Conservation (phyloP, 2,329 filamentous ascomycete genomes). For the Intubia oerlemansii region DNA sequence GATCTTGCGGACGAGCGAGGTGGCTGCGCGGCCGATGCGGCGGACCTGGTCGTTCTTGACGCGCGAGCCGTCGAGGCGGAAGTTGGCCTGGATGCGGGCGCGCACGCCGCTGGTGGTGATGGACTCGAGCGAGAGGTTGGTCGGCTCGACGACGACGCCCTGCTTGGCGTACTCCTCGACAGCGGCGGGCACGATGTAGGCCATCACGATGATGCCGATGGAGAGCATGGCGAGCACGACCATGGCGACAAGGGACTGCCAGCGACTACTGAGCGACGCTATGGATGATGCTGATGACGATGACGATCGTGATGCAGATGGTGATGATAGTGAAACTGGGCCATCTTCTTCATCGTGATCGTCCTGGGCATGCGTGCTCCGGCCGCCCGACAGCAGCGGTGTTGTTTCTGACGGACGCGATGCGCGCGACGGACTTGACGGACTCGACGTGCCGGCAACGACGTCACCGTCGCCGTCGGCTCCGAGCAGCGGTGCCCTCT, state of each 20-base stretch:
- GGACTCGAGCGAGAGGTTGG: conserved; percentile 64
- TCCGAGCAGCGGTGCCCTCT: conserved; percentile 23
- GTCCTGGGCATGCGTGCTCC: background rate
- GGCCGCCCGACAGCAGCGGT: conserved; percentile 22
- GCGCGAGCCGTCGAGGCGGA: conserved; percentile 56
- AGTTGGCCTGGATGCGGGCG: conserved; percentile 62
- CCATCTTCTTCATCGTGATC: background rate
- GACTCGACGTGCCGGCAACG: too few relatives aligned
- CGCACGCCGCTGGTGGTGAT: conserved; percentile 61
- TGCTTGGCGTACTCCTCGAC: conserved; percentile 74
- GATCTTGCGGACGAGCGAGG: conserved; percentile 58
- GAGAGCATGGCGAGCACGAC: conserved; percentile 38
- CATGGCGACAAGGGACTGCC: conserved; percentile 64
- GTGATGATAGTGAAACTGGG: background rate
- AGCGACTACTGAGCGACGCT: conserved; percentile 39
- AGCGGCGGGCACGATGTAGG: conserved; percentile 60
- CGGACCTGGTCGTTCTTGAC: conserved; percentile 52
- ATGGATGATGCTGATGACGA: too few relatives aligned
- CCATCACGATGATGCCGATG: conserved; percentile 50
- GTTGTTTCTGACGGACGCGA: conserved; percentile 21
- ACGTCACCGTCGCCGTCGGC: conserved; percentile 4
- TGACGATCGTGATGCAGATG: conserved; percentile 9
- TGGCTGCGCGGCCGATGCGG: conserved; percentile 55
- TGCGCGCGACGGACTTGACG: background rate
- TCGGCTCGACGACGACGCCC: conserved; percentile 63